Evolutionary conservation across 1,284 basidiomycete genomes (phyloP), one percentile per base, ranked within the genome.

Genomic region (Waitea zeae): DNA sequence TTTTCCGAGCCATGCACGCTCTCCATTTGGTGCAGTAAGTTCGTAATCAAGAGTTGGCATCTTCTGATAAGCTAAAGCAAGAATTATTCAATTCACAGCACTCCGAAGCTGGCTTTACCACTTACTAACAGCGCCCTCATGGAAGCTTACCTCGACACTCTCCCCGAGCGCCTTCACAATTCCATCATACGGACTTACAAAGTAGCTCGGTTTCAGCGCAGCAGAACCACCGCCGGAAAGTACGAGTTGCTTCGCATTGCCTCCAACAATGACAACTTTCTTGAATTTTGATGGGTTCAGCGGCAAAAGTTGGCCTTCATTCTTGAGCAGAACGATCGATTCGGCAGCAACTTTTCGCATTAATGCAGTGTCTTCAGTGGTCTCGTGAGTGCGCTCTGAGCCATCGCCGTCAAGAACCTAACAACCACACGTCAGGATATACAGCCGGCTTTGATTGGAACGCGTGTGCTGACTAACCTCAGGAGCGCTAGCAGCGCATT

Each of bases 191-290:
- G 81, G 79, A 2, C 70, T 69, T 31, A 80, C 52, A 41, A 76
- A 75, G 52, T 75, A 86, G 5, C 74, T 75, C 0, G 82, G 59
- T 41, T 75, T 74, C 17, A 88, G 58, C 2, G 72, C 63, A 0
- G 82, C 82, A 12, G 72, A 76, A 2, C 83, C 82, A 18, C 82
- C 83, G 17, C 83, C 83, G 12, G 74, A 76, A 6, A 77, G 58
- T 5, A 77, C 64, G 14, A 63, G 48, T 2, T 70, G 67, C 44
- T 77, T 74, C 14, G 80, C 80, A 45, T 83, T 86, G 1, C 71
- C 70, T 3, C 83, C 83, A 20, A 87, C 64, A 35, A 88, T 71
- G 0, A 78, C 79, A 31, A 84, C 59, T 49, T 72, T 77, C 53
- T 69, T 74, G 38, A 73, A 44, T 18, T 48, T 54, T 33, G 33